Conservation (phyloP, 176 grass and related monocot species). For the maize (Zea mays) region Zm-B73-REFERENCE-NAM-5.0 NC_050099.1:169260001-169260500, state of each 20-base stretch:
- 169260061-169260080: not conserved
- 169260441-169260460: not conserved
- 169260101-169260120: too few species aligned
- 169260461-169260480: not conserved
- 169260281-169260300: not conserved
- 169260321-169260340: not conserved
- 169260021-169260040: too few species aligned
- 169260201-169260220: too few species aligned
- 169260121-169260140: too few species aligned
- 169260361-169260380: conserved; percentile 10
- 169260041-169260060: not conserved
- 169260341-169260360: not conserved
- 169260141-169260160: too few species aligned
- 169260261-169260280: not conserved
- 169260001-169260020: too few species aligned
- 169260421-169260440: conserved; percentile 20
- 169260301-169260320: not conserved
- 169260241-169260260: not conserved
- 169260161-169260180: too few species aligned
- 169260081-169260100: too few species aligned
- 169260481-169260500: not conserved
- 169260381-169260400: not conserved
- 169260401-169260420: not conserved
- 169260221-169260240: not conserved
- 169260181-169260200: too few species aligned